Base-by-base conservation (phyloP, 495 filamentous ascomycete genomes). In the Penicillium malachiteum region DNA sequence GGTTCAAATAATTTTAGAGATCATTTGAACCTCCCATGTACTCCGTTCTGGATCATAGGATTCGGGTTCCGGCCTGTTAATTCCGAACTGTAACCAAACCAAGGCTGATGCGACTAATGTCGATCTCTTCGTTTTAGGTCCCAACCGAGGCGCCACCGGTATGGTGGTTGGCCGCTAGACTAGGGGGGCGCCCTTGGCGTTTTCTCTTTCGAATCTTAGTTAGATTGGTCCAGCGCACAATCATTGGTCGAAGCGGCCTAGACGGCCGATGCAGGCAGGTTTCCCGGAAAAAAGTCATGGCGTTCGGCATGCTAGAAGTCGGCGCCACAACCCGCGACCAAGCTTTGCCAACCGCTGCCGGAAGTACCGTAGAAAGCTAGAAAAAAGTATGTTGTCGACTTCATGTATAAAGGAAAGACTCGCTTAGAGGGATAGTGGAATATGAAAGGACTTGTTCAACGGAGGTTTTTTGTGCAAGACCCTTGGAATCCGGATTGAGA, bases 281-380 rank as follows among this genome's bases (percentile, higher is more conserved):
- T 26, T 26, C 21, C 21, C 21, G 21, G 1, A 26, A 1, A 4
- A 26, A 26, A 26, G 21, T 4, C 21, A 26, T 26, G 21, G 21
- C 21, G 21, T 26, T 4, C 21, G 21, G 21, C 21, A 26, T 26
- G 21, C 21, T 26, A 26, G 21, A 4, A 50, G 32, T 33, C 40
- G 40, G 46, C 48, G 54, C 54, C 54, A 56, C 54, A 50, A 17
- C 37, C 47, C 32, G 31, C 31, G 40, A 47, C 46, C 39, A 50
- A 56, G 50, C 44, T 46, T 58, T 48, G 35, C 34, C 26, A 47
- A 48, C 48, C 47, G 26, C 33, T 31, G 34, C 35, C 30, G 13
- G n/a, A 26, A 45, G 18, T 21, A 45, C 18, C 35, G 49, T 43
- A n/a, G 21, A 26, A 26, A 26, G 21, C 21, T 26, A 26, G 21